phyloP scores from a whole-genome alignment of 306 rosid species.

The Rosa lucieae region DNA sequence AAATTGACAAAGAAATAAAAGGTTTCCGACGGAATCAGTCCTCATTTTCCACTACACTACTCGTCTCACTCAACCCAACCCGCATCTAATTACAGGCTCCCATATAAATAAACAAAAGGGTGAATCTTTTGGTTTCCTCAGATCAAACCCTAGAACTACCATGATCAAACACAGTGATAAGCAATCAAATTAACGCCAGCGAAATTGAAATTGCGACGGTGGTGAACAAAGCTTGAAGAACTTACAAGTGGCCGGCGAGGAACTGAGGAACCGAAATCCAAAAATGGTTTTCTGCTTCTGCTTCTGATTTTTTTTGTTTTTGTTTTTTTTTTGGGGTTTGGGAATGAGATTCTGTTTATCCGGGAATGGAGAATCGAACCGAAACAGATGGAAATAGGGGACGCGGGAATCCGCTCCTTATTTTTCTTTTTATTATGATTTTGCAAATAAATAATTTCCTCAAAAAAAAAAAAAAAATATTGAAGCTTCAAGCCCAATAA shows the following conservation, averaged over 20 bases:
- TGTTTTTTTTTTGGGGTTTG: background rate
- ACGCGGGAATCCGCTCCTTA: no score
- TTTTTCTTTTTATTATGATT: no score
- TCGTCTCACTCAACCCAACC: constrained; percentile 9
- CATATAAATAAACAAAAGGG: constrained; percentile 3
- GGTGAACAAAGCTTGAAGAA: background rate
- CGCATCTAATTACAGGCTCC: constrained; percentile 10
- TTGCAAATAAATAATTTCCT: no score
- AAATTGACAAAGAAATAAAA: background rate
- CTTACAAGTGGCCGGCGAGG: constrained; percentile 6
- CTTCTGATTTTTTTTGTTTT: no score
- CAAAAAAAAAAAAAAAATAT: no score
- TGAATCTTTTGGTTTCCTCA: background rate
- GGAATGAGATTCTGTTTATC: background rate
- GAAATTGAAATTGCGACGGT: background rate
- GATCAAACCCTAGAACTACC: constrained; percentile 24
- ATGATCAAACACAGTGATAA: background rate
- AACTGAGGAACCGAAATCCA: background rate
- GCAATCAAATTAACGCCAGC: background rate
- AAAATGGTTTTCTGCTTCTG: no score
- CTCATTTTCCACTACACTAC: constrained; percentile 5
- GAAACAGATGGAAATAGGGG: no score
- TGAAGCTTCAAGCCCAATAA: no score
- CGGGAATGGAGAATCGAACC: background rate
- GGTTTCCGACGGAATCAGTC: no score